A percentile compares a stretch with the other conserved stretches of the same genome.
These are phyloP conservation scores for Salvia hispanica DNA, from an alignment of 257 asterid genomes.

Conservation along the genomic window DNA sequence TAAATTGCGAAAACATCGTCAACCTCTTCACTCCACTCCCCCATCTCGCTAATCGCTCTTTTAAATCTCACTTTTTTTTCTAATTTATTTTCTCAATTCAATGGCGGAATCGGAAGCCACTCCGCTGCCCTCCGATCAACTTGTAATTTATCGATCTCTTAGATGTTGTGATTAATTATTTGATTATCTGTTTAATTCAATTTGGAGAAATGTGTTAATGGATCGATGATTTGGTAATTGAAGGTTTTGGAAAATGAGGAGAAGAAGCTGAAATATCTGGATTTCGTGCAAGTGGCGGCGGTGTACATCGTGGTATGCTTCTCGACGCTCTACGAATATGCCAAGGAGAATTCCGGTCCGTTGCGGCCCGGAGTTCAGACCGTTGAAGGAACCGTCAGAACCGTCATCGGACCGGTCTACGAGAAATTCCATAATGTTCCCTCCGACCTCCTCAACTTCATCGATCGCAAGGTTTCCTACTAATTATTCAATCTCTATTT, in stretches of 20 bases:
- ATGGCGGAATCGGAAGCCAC: conserved; percentile 60
- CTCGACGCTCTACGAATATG: conserved; percentile 62
- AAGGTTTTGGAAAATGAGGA: conserved; percentile 46
- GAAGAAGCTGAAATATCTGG: conserved; percentile 59
- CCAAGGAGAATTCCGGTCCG: conserved; percentile 78
- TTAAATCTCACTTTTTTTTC: neutral
- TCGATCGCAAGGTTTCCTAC: conserved; percentile 65
- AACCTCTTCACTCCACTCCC: conserved; percentile 21
- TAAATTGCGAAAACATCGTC: conserved; percentile 25
- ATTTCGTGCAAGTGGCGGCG: conserved; percentile 59
- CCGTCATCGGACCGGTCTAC: conserved; percentile 69
- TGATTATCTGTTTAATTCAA: neutral
- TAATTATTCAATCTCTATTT: neutral
- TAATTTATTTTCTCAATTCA: neutral
- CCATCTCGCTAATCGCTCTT: neutral
- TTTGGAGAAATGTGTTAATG: neutral
- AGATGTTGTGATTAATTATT: neutral
- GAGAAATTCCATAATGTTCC: conserved; percentile 61
- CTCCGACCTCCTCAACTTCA: conserved; percentile 59
- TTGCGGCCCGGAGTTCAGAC: conserved; percentile 67
- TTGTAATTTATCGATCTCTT: neutral
- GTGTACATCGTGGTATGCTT: conserved; percentile 56
- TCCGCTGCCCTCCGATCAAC: conserved; percentile 33
- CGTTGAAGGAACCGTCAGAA: conserved; percentile 65
- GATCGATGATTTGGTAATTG: neutral